Evolutionary conservation across 805 yeast species (phyloP).

Genomic region (Kurtzmaniella cleridarum): DNA sequence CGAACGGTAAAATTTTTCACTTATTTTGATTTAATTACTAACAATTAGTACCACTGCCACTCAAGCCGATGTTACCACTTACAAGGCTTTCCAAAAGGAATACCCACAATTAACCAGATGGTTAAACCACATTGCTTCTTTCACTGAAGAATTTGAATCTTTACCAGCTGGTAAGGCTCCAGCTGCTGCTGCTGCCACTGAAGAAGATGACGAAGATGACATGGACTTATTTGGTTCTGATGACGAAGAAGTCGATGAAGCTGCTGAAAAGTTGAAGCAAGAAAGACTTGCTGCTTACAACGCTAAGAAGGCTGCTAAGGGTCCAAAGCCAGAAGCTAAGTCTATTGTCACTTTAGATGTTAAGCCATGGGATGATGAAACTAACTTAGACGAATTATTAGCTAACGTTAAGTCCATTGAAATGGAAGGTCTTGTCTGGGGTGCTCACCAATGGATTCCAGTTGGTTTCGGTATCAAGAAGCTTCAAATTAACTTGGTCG

Average conservation of each 20-base stretch:
- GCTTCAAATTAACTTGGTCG: constrained; percentile 96
- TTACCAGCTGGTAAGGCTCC: constrained; percentile 77
- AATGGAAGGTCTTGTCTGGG: constrained; percentile 95
- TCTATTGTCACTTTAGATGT: constrained; percentile 94
- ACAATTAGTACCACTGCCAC: constrained; percentile 72
- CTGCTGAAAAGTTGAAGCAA: constrained; percentile 94
- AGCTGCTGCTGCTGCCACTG: constrained; percentile 52
- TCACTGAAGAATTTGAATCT: constrained; percentile 75
- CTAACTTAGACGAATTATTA: constrained; percentile 84
- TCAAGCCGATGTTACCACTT: constrained; percentile 92
- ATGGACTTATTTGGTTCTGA: constrained; percentile 92
- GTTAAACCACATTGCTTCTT: constrained; percentile 97
- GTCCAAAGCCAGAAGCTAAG: constrained; percentile 98
- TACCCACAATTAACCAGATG: constrained; percentile 97
- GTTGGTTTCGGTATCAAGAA: constrained; percentile 99
- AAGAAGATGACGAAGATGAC: constrained; percentile 83
- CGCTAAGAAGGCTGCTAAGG: constrained; percentile 95
- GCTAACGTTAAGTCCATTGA: constrained; percentile 81
- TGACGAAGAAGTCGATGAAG: constrained; percentile 94
- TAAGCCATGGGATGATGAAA: constrained; percentile 99
- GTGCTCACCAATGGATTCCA: constrained; percentile 93
- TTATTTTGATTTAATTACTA: constrained; percentile 13
- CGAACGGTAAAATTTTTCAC: too few species aligned
- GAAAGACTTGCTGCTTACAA: constrained; percentile 97
- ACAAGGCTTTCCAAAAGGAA: constrained; percentile 87